Conservation (phyloP, 352 stramenopile species). For the Phytophthora citricola region DNA sequence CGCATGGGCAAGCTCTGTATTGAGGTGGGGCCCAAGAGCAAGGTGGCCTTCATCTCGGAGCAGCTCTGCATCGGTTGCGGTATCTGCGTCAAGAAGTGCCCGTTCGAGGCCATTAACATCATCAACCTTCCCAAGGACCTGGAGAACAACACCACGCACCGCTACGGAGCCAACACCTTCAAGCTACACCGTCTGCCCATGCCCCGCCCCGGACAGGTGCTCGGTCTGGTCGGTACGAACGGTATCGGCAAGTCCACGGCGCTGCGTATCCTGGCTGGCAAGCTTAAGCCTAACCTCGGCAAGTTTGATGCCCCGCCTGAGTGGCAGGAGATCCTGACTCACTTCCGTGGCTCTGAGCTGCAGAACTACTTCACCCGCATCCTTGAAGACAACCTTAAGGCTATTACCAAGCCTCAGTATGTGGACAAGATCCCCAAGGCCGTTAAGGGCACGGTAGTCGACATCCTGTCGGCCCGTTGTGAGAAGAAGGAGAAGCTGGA, state of each 20-base stretch:
- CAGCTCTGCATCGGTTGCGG: conserved; percentile 99
- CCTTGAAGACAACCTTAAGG: conserved; percentile 99
- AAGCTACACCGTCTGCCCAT: conserved; percentile 99
- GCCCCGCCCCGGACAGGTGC: conserved; percentile 97
- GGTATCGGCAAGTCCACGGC: conserved; percentile 99
- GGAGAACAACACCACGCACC: conserved; percentile 99
- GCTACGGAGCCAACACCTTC: conserved; percentile 99
- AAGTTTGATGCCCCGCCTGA: conserved; percentile 96
- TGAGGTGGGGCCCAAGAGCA: conserved; percentile 96
- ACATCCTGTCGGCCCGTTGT: conserved; percentile 96
- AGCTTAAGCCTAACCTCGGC: conserved; percentile 99
- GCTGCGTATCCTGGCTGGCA: conserved; percentile 99
- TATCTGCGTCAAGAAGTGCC: conserved; percentile 99
- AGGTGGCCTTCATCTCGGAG: conserved; percentile 99
- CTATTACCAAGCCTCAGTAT: conserved; percentile 99
- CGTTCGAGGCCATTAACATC: conserved; percentile 99
- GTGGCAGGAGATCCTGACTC: conserved; percentile 99
- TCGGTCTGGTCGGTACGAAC: conserved; percentile 99
- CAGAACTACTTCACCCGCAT: conserved; percentile 99
- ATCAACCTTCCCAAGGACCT: conserved; percentile 99
- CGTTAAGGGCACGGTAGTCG: conserved; percentile 94
- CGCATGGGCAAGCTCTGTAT: conserved; percentile 99
- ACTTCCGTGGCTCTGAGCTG: conserved; percentile 97
- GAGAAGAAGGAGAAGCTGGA: conserved; percentile 83
- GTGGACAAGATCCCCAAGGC: conserved; percentile 99